Percentiles rank a stretch among this genome's conserved stretches.
phyloP scores from a whole-genome alignment of 768 basidiomycete species.

The Hemileccinum rubropunctum region DNA sequence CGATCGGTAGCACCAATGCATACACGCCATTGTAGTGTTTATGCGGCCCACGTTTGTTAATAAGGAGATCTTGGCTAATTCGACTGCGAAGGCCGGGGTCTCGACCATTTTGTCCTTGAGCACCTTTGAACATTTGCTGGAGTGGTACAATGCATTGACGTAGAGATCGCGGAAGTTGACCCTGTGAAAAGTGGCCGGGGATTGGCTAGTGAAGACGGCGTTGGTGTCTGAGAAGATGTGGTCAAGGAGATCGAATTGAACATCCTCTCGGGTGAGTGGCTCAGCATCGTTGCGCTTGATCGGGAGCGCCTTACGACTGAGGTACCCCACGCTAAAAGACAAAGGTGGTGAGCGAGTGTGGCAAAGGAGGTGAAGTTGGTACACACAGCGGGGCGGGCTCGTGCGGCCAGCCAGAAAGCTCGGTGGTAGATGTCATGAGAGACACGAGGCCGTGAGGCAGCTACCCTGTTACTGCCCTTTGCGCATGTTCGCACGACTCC shows the following conservation, averaged over 20 bases:
- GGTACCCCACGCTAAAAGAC: conserved; percentile 50
- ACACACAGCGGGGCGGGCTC: conserved; percentile 56
- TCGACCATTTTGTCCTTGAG: conserved; percentile 87
- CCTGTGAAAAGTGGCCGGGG: conserved; percentile 44
- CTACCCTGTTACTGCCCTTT: conserved; percentile 20
- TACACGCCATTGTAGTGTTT: conserved; percentile 90
- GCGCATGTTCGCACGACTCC: conserved; percentile 30
- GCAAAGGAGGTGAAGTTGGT: conserved; percentile 8
- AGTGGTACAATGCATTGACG: conserved; percentile 75
- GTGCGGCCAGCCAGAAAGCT: conserved; percentile 41
- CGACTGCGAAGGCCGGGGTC: conserved; percentile 71
- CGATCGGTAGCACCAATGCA: conserved; percentile 29
- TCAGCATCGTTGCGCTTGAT: conserved; percentile 84
- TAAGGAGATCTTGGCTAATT: conserved; percentile 79
- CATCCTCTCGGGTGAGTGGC: conserved; percentile 77
- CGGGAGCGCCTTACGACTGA: conserved; percentile 62
- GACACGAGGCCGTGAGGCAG: conserved; percentile 36
- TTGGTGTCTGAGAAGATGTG: conserved; percentile 72
- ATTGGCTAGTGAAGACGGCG: conserved; percentile 69
- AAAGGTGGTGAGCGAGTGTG: conserved; percentile 8
- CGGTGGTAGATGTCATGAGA: conserved; percentile 47
- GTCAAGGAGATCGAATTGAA: conserved; percentile 82
- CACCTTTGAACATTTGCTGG: conserved; percentile 82
- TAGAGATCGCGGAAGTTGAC: conserved; percentile 83
- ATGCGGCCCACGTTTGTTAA: conserved; percentile 88